Evolutionary conservation across 2,329 filamentous ascomycete genomes (phyloP), one percentile per base, ranked within the genome.

Genomic region (Neonectria neomacrospora): DNA sequence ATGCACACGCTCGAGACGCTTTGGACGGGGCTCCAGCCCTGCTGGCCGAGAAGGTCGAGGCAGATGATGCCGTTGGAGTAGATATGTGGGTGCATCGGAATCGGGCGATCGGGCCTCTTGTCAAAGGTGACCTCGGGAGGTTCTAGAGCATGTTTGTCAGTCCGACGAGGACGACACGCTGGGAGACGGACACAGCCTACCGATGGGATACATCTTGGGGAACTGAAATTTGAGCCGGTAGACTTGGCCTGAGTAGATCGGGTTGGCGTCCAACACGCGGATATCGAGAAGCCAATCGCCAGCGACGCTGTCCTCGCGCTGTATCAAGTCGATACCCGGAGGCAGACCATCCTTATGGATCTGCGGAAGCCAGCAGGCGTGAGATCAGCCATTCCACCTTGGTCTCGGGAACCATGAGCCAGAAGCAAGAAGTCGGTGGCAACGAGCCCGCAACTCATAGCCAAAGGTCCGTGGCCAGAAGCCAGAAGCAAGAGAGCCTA

Each of bases 31-130:
- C 91, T 96, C 96, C 96, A 99, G 60, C 96, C 96, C 67, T 93
- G 90, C 10, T 87, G 84, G 55, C 93, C 93, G 9, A 99, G 88
- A 1, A 99, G 87, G 73, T 99, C 96, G 52, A 99, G 90, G 75
- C 96, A 99, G 76, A 99, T 99, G 78, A 98, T 97, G 72, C 96
- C 96, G 79, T 99, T 99, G 72, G 92, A 96, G 82, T 99, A 99
- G 79, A 99, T 92, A 81, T 99, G 96, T 3, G 96, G 96, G 75
- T 99, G 96, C 78, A 97, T 94, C 1, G 96, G 96, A 73, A 99
- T 94, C 39, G 86, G 85, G 47, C 88, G 86, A 71, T 86, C 82
- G 34, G 87, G 78, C 56, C 87, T 81, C 71, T 89, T 84, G 58
- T 93, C 85, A 75, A 99, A 99, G 60, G 92, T 91, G 69, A 98